phyloP scores from a whole-genome alignment of 768 basidiomycete species.

The Rubroboletus pulcherrimus region DNA sequence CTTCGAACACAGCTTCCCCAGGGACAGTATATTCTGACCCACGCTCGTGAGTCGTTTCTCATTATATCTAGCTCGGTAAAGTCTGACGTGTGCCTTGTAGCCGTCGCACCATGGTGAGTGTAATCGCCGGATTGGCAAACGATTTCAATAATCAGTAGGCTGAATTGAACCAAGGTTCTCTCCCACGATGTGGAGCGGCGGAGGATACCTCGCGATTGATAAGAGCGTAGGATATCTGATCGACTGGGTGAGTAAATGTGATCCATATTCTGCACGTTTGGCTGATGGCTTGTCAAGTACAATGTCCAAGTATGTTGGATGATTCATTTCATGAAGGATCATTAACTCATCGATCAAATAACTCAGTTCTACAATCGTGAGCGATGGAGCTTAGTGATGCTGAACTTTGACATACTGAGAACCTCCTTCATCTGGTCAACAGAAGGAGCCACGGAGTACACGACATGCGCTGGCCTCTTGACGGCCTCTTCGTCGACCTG shows the following conservation, averaged over 20 bases:
- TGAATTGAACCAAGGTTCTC: slow-evolving; percentile 17
- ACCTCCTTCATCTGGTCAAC: background rate
- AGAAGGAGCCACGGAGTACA: slow-evolving; percentile 65
- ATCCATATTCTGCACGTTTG: background rate
- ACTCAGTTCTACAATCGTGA: slow-evolving; percentile 30
- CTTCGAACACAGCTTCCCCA: slow-evolving; percentile 33
- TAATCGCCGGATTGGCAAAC: background rate
- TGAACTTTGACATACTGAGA: background rate
- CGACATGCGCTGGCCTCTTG: slow-evolving; percentile 57
- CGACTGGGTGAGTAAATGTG: slow-evolving; percentile 36
- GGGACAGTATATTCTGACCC: slow-evolving; percentile 33
- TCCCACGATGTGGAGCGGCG: slow-evolving; percentile 18
- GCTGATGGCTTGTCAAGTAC: slow-evolving; percentile 13
- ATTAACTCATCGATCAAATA: background rate
- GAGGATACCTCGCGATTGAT: slow-evolving; percentile 40
- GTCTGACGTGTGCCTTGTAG: slow-evolving; percentile 5
- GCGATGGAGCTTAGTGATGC: background rate
- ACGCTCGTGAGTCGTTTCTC: slow-evolving; percentile 31
- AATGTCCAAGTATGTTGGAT: slow-evolving; percentile 37
- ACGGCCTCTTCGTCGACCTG: slow-evolving; percentile 54
- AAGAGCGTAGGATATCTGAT: slow-evolving; percentile 39
- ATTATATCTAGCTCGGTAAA: background rate
- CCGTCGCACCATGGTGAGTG: slow-evolving; percentile 23
- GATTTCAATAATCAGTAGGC: background rate
- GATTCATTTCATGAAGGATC: background rate